Evolutionary conservation across 1,284 basidiomycete species (phyloP), one percentile per base, ranked within the genome.

Genomic region (Amylostereum areolatum): DNA sequence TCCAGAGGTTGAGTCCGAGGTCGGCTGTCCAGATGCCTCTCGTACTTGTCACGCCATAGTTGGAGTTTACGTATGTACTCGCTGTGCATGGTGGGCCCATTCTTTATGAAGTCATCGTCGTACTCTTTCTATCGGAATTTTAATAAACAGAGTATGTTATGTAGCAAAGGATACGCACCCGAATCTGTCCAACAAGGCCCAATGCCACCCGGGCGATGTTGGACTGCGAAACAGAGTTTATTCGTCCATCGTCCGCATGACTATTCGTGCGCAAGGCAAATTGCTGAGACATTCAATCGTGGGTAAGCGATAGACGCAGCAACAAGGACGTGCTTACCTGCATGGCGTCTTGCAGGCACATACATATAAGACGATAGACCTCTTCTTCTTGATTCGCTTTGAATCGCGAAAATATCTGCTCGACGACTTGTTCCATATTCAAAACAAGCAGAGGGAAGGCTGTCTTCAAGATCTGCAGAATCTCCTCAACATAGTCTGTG

Each of bases 361-460:
- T 88, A 55, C 85, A 89, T 40, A 95, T 85, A 57, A 95, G 82
- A 12, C 97, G 84, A 70, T 98, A 98, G 18, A 94, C 87, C 59
- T 99, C 96, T 66, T 99, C 97, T 57, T 99, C 97, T 2, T 85
- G 80, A 5, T 82, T 79, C 1, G 91, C 82, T 68, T 98, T 98
- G 74, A 98, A 97, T 42, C 95, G 83, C 55, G 86, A 81, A 39
- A 85, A 79, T 57, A 99, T 89, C 68, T 99, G 96, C 61, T 99
- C 97, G 24, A 97, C 91, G 77, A 99, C 91, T 43, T 94, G 97
- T 70, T 99, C 97, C 77, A 99, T 81, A 48, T 92, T 97, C 31
- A 98, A 74, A 28, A 96, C 92, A 25, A 99, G 78, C 12, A 99
- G 78, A 0, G 97, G 97, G 74, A 97, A 97, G 1, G 92, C 89